Conservation (phyloP, 2,329 filamentous ascomycete genomes). For the Rhynchosporium secalis region DNA sequence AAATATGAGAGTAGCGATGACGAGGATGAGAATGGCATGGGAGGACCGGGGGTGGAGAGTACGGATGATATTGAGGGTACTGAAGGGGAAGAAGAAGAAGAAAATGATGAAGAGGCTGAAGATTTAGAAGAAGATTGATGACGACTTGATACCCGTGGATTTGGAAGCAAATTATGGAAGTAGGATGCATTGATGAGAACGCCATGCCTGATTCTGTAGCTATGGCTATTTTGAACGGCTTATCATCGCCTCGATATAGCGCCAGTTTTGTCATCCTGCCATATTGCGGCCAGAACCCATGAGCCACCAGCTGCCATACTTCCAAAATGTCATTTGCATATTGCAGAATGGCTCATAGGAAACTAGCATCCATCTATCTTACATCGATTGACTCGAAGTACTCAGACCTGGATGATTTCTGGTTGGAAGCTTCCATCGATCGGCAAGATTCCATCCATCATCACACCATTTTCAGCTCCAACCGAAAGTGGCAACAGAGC, state of each 20-base stretch:
- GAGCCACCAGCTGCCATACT: neutral
- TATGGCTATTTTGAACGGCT: conserved; percentile 7
- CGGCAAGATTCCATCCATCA: conserved; percentile 25
- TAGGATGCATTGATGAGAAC: neutral
- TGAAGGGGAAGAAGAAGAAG: conserved; percentile 19
- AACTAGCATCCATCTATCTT: conserved; percentile 7
- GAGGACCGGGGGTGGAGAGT: conserved; percentile 39
- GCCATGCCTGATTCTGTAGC: conserved; percentile 14
- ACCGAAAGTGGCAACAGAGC: conserved; percentile 45
- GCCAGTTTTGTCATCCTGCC: conserved; percentile 14
- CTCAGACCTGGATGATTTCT: conserved; percentile 27
- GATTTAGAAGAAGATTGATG: conserved; percentile 27
- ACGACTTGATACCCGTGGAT: neutral
- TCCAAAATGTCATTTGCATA: neutral
- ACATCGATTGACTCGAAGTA: neutral
- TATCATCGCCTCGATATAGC: conserved; percentile 11
- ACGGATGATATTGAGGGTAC: conserved; percentile 28
- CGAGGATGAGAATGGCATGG: conserved; percentile 35
- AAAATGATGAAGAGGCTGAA: conserved; percentile 37
- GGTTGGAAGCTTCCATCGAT: conserved; percentile 30
- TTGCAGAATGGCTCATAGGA: neutral
- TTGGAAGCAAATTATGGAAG: neutral
- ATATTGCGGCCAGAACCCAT: neutral
- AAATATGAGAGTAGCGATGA: conserved; percentile 28
- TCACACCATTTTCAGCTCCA: conserved; percentile 30